Percentiles rank a stretch among this genome's conserved stretches.
Evolutionary conservation across 2,329 filamentous ascomycete species (phyloP).

Genomic region (Thelonectria rubi): DNA sequence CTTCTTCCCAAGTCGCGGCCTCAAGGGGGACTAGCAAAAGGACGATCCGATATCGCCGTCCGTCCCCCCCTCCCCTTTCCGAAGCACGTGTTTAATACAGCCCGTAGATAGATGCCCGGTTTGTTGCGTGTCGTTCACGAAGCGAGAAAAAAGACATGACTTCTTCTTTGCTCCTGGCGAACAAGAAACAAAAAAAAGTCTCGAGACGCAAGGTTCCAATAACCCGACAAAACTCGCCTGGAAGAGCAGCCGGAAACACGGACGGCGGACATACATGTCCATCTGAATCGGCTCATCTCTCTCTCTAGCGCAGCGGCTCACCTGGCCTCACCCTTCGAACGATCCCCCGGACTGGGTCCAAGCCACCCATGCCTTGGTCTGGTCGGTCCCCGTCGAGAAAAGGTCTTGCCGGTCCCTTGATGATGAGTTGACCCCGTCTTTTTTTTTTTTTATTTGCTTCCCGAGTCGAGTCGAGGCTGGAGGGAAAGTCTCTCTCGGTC

Average conservation of each 20-base stretch:
- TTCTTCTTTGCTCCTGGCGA: too few relatives aligned
- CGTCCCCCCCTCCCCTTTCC: background rate
- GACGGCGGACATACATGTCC: slow-evolving; percentile 25
- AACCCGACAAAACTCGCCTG: too few relatives aligned
- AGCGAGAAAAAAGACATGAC: too few relatives aligned
- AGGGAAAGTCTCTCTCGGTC: too few relatives aligned
- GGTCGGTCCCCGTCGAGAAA: too few relatives aligned
- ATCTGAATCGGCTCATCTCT: slow-evolving; percentile 22
- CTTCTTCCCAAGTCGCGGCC: too few relatives aligned
- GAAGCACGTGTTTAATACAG: slow-evolving; percentile 4
- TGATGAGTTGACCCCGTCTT: too few relatives aligned
- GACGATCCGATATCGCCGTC: background rate
- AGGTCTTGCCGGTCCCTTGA: too few relatives aligned
- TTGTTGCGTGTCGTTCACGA: background rate
- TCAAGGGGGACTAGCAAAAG: background rate
- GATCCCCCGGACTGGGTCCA: slow-evolving; percentile 21
- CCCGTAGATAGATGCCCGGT: background rate
- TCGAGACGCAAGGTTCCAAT: background rate
- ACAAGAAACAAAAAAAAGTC: background rate
- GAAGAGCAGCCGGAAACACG: background rate
- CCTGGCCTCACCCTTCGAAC: slow-evolving; percentile 9
- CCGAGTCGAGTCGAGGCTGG: too few relatives aligned
- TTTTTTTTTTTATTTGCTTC: too few relatives aligned
- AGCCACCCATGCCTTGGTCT: slow-evolving; percentile 12
- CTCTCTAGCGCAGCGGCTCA: slow-evolving; percentile 1